Conservation (phyloP, 2,329 filamentous ascomycete genomes). For the Mycosphaerella sp. region DNA sequence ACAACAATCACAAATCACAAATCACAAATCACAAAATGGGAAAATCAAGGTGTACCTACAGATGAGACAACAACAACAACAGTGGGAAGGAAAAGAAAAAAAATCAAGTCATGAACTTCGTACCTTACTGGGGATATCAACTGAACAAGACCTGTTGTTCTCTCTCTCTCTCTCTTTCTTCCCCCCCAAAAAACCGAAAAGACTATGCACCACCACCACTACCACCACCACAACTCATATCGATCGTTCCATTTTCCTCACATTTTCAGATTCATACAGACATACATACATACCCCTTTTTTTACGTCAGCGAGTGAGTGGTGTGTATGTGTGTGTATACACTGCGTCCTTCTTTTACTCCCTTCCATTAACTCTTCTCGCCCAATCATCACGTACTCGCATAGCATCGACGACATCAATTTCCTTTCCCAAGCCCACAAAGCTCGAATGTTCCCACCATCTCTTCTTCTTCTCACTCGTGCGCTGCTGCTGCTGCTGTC, state of each 20-base stretch:
- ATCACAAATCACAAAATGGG: too few relatives aligned
- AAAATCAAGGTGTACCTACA: too few relatives aligned
- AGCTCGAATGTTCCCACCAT: slow-evolving; percentile 75
- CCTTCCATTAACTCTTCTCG: slow-evolving; percentile 63
- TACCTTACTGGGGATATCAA: slow-evolving; percentile 2
- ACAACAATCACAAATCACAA: too few relatives aligned
- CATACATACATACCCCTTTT: neutral
- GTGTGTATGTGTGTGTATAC: too few relatives aligned
- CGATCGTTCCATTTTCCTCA: neutral
- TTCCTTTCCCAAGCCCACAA: slow-evolving; percentile 78
- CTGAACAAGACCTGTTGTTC: neutral
- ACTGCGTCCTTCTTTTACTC: slow-evolving; percentile 28
- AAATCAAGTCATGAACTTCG: slow-evolving; percentile 1
- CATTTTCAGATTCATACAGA: neutral
- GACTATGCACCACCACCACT: slow-evolving; percentile 2
- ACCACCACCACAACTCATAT: neutral
- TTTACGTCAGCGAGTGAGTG: neutral
- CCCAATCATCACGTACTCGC: slow-evolving; percentile 81
- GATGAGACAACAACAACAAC: too few relatives aligned
- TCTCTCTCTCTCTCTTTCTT: too few relatives aligned
- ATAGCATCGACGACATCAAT: slow-evolving; percentile 81
- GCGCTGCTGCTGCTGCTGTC: slow-evolving; percentile 23
- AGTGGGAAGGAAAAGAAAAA: too few relatives aligned
- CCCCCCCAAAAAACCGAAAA: neutral
- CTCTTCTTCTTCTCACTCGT: slow-evolving; percentile 40